These are phyloP conservation scores for Pisolithus orientalis DNA, from an alignment of 768 basidiomycete species.

Conservation along the genomic window DNA sequence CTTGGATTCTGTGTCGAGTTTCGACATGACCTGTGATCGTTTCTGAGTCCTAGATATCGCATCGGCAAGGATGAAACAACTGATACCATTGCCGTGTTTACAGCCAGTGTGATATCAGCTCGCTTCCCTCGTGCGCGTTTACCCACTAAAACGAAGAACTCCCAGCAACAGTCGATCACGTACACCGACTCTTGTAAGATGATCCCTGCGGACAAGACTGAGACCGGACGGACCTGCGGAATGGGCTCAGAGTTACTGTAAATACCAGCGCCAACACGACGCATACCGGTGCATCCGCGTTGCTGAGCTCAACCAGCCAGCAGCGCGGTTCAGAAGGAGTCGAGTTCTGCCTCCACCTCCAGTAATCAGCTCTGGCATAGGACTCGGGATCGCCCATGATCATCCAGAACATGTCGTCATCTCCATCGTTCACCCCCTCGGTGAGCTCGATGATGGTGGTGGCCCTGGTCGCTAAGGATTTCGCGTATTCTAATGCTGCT, in stretches of 20 bases:
- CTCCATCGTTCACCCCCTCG: constrained; percentile 56
- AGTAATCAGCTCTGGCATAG: constrained; percentile 77
- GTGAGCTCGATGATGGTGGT: constrained; percentile 46
- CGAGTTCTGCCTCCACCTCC: constrained; percentile 61
- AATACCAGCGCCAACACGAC: neutral
- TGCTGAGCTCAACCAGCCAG: constrained; percentile 49
- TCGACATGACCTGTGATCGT: constrained; percentile 46
- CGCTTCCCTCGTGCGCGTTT: constrained; percentile 55
- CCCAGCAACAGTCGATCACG: constrained; percentile 73
- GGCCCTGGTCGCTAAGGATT: constrained; percentile 34
- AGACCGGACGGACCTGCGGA: constrained; percentile 42
- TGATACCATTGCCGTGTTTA: constrained; percentile 51
- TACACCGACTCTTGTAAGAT: constrained; percentile 45
- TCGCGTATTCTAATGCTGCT: constrained; percentile 59
- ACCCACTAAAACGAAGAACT: constrained; percentile 72
- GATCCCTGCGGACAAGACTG: constrained; percentile 36
- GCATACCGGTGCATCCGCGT: constrained; percentile 33
- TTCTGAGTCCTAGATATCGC: neutral
- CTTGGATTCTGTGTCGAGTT: constrained; percentile 40
- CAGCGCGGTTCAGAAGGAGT: constrained; percentile 41
- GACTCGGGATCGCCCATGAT: constrained; percentile 62
- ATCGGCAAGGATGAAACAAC: neutral
- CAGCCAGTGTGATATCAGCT: constrained; percentile 54
- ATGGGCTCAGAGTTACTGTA: constrained; percentile 1
- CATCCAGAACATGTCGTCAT: constrained; percentile 85